Conservation (phyloP, 495 filamentous ascomycete species). For the Aspergillus ellipticus region DNA sequence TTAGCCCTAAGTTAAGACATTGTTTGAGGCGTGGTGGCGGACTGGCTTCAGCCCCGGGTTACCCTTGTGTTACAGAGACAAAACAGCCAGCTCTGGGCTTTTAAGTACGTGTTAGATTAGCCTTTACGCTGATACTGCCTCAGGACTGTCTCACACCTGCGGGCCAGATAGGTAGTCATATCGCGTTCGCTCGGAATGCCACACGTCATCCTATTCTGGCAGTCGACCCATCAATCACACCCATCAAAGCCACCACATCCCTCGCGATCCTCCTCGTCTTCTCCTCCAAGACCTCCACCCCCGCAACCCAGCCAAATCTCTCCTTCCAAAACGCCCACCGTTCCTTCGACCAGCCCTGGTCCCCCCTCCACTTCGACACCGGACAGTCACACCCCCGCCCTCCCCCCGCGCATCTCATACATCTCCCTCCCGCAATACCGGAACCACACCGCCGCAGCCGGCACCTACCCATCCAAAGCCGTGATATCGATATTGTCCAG, state of each 20-base stretch:
- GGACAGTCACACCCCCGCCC: not conserved
- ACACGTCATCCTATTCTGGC: too few species aligned
- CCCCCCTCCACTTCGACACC: conserved; percentile 1
- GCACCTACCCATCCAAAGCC: not conserved
- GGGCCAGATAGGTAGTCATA: too few species aligned
- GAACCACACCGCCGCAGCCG: conserved; percentile 1
- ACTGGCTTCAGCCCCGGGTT: too few species aligned
- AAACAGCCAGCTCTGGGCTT: too few species aligned
- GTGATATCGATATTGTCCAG: conserved; percentile 1
- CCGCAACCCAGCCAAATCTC: not conserved
- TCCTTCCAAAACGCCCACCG: conserved; percentile 8
- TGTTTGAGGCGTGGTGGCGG: too few species aligned
- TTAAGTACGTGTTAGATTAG: too few species aligned
- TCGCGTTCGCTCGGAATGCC: too few species aligned
- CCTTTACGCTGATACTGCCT: too few species aligned
- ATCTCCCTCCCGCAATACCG: not conserved
- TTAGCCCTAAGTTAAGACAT: too few species aligned
- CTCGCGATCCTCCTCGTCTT: not conserved
- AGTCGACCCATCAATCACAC: too few species aligned
- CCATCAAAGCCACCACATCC: not conserved
- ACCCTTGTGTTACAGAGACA: too few species aligned
- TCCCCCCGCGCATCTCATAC: not conserved
- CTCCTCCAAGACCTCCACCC: not conserved
- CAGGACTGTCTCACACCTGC: too few species aligned
- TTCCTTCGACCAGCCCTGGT: not conserved